Evolutionary conservation across 1,284 basidiomycete species (phyloP), one percentile per base, ranked within the genome.

Genomic region (Ceratobasidium sp.): DNA sequence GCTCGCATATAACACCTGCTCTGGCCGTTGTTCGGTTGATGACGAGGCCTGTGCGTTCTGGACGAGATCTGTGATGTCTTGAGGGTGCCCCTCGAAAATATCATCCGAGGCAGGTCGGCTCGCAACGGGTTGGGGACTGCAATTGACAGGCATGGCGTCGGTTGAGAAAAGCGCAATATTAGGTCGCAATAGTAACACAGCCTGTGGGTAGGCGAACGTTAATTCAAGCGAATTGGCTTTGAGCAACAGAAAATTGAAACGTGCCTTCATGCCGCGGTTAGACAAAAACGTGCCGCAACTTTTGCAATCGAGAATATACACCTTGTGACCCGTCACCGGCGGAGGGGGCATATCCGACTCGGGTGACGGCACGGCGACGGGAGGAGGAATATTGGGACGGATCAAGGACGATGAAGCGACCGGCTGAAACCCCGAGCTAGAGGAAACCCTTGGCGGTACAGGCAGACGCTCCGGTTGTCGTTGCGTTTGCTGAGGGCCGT

Each of bases 111-210:
- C 6, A 13, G 60, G 49, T 8, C 69, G 68, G 22, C 49, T 54
- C 12, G 73, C 68, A 69, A 74, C 77, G 58, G 77, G 73, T 1
- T 77, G 75, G 3, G 75, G 64, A 47, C 64, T 90, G 76, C 90
- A 92, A 74, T 92, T 92, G 72, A 86, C 80, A 0, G 92, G 93
- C 45, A 90, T 81, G 15, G 91, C 90, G 76, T 94, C 93, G 56
- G 91, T 92, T 15, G 90, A 92, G 78, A 87, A 95, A 52, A 94
- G 85, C 22, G 91, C 86, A 72, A 94, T 89, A 72, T 89, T 88
- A 2, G 92, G 92, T 72, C 88, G 86, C 71, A 94, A 83, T 32
- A 94, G 82, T 17, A 94, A 83, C 42, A 94, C 91, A 50, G 92
- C 92, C 91, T 92, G 75, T 10, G 4, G 32, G 52, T 43, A 20